phyloP scores from a whole-genome alignment of 371 early-diverging fungal species.

The Scutellospora calospora region DNA sequence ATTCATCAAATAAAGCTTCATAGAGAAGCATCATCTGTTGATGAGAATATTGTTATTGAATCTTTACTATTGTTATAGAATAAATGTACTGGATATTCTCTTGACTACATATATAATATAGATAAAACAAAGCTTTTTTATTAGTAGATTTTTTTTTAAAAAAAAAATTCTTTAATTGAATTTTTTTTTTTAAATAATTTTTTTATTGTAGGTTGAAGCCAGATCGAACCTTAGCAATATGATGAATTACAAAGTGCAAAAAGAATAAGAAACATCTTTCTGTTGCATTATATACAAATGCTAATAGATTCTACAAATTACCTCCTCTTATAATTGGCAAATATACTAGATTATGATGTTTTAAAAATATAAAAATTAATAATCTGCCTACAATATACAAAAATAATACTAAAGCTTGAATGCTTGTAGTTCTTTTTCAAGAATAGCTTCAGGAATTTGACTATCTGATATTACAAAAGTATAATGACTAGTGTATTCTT shows the following conservation, averaged over 20 bases:
- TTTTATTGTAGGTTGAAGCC: background rate
- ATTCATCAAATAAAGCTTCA: constrained; percentile 29
- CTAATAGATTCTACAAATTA: constrained; percentile 39
- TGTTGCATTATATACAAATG: constrained; percentile 38
- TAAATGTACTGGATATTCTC: constrained; percentile 14
- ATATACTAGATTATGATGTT: constrained; percentile 27
- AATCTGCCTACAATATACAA: constrained; percentile 27
- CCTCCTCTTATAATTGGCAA: constrained; percentile 38
- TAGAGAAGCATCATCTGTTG: constrained; percentile 13
- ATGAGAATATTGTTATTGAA: constrained; percentile 3
- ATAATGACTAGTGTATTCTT: constrained; percentile 35
- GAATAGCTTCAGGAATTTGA: constrained; percentile 41
- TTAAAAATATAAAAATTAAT: constrained; percentile 27
- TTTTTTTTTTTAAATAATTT: background rate
- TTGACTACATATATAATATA: constrained; percentile 34
- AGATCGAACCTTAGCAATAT: background rate
- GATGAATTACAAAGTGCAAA: constrained; percentile 12
- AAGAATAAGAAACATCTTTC: constrained; percentile 37
- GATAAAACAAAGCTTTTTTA: constrained; percentile 15
- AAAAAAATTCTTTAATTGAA: background rate
- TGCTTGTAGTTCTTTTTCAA: constrained; percentile 40
- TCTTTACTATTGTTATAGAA: constrained; percentile 9
- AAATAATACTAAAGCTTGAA: constrained; percentile 40
- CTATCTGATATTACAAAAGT: background rate
- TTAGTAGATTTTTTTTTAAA: background rate